Evolutionary conservation across 805 yeast species (phyloP), one percentile per base, ranked within the genome.

Genomic region (Zygosaccharomyces bailii): DNA sequence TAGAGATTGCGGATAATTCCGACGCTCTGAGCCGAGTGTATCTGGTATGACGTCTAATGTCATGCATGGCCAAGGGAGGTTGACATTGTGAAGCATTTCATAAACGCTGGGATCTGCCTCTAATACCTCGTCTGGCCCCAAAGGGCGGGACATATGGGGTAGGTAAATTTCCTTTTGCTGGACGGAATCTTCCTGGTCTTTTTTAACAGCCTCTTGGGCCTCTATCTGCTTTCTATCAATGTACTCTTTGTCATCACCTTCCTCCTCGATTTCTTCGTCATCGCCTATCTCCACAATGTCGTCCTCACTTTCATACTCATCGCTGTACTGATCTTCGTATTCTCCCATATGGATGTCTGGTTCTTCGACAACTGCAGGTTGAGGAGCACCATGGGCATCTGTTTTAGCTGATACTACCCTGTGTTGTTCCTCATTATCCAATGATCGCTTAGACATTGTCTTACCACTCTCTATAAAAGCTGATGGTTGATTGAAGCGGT

Each of bases 61-160:
- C 61, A 93, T 70, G 69, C 97, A 89, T 9, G 99, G 98, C 98
- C 98, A 93, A 57, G 96, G 95, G 66, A 91, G 71, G 65, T 86
- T 86, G 48, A 91, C 87, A 57, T 86, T 86, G 66, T 93, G 99
- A 46, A 93, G 71, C 98, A 93, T 93, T 59, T 91, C 96, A 64
- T 93, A 93, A 2, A 91, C 96, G 5, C 89, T 73, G 35, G 96
- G 96, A 68, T 93, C 99, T 1, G 98, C 96, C 69, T 91, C 97
- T 61, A 93, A 74, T 9, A 85, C 95, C 70, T 93, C 98, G 69
- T 88, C 96, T 2, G 96, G 95, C 1, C 96, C 97, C 54, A 93
- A 74, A 4, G 96, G 96, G 57, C 79, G 81, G 20, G 93, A 83
- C 67, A 81, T 76, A 62, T 89, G 95, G 16, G 99, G 98, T 52